Conservation (phyloP, 2,329 filamentous ascomycete genomes). For the Teratosphaeria gauchensis region DNA sequence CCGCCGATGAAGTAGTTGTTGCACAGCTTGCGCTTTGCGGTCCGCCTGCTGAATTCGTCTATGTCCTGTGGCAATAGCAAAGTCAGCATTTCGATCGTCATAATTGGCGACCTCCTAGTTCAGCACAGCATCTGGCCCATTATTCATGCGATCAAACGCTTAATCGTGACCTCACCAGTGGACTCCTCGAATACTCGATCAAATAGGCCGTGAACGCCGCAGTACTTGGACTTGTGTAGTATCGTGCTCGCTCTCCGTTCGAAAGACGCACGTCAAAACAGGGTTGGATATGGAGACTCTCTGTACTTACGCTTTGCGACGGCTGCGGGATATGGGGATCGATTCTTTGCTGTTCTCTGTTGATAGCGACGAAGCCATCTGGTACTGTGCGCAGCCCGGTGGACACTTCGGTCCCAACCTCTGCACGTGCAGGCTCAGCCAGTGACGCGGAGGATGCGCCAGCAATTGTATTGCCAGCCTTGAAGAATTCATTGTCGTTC, state of each 20-base stretch:
- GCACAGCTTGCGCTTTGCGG: slow-evolving; percentile 36
- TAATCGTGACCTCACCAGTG: not conserved
- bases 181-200: not conserved
- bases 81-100: not conserved
- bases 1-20: slow-evolving; percentile 38
- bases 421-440: slow-evolving; percentile 1
- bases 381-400: slow-evolving; percentile 7
- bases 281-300: not conserved
- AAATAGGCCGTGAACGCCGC: too few species aligned
- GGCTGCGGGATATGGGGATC: slow-evolving; percentile 35
- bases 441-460: not conserved
- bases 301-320: not conserved
- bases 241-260: not conserved
- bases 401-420: not conserved
- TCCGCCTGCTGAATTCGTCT: slow-evolving; percentile 30
- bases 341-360: slow-evolving; percentile 38
- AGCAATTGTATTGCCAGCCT: not conserved
- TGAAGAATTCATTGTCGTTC: slow-evolving; percentile 13
- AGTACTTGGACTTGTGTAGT: not conserved
- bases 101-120: not conserved
- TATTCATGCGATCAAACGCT: not conserved
- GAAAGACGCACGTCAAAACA: not conserved
- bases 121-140: not conserved
- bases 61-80: slow-evolving; percentile 23
- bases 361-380: slow-evolving; percentile 34